Percentiles rank a stretch among this genome's conserved stretches.
These are phyloP conservation scores for Ilex aquifolium DNA, from an alignment of 257 asterid species.

Conservation along the genomic window DNA sequence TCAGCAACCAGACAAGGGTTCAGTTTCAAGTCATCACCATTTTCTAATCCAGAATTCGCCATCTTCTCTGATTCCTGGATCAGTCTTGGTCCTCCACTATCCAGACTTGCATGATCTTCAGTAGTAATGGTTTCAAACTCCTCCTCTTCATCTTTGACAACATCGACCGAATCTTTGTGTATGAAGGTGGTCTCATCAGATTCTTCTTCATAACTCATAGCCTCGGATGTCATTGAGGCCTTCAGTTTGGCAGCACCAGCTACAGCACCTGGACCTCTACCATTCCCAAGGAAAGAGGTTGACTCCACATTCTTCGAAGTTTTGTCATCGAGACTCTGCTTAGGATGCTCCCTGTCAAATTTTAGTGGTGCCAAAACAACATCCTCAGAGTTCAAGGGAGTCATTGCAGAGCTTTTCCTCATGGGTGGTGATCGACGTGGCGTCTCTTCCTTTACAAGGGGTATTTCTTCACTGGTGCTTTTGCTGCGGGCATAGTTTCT, in stretches of 20 bases:
- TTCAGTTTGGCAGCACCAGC: slow-evolving; percentile 6
- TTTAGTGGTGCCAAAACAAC: slow-evolving; percentile 38
- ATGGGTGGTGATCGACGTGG: slow-evolving; percentile 50
- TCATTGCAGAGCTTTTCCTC: slow-evolving; percentile 50
- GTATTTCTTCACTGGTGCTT: slow-evolving; percentile 48
- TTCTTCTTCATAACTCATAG: slow-evolving; percentile 35
- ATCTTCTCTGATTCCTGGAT: slow-evolving; percentile 28
- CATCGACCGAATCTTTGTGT: slow-evolving; percentile 38
- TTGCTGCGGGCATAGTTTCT: slow-evolving; percentile 64
- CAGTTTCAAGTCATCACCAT: slow-evolving; percentile 40
- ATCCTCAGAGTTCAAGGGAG: slow-evolving; percentile 45
- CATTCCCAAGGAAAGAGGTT: slow-evolving; percentile 59
- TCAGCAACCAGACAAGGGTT: slow-evolving; percentile 51
- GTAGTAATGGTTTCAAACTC: slow-evolving; percentile 35
- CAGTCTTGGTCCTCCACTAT: slow-evolving; percentile 19
- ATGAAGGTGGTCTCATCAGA: slow-evolving; percentile 43
- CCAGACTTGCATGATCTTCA: slow-evolving; percentile 12
- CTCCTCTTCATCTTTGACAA: slow-evolving; percentile 44
- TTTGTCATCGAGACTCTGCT: slow-evolving; percentile 6
- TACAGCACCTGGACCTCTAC: slow-evolving; percentile 41
- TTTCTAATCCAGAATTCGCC: slow-evolving; percentile 60
- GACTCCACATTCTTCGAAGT: slow-evolving; percentile 35
- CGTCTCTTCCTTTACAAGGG: slow-evolving; percentile 61
- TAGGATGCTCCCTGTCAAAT: neutral
- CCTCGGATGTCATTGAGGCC: slow-evolving; percentile 24